Evolutionary conservation across 768 basidiomycete species (phyloP).

Genomic region (Dioszegia aurantiaca): DNA sequence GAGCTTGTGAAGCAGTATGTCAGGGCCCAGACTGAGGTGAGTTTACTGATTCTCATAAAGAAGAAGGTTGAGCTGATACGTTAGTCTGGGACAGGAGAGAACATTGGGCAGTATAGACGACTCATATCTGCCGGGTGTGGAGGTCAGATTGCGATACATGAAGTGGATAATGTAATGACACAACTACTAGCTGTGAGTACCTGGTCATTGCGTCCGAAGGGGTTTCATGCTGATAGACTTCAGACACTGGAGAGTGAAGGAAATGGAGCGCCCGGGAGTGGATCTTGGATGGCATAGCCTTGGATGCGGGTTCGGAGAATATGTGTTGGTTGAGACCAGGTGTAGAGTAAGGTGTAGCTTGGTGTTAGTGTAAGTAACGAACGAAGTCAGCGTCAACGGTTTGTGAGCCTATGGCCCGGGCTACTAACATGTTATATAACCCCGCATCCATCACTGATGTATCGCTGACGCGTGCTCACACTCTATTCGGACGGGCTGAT

Average conservation of each 20-base stretch:
- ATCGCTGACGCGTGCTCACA: too few species aligned
- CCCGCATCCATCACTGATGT: too few species aligned
- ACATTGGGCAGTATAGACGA: slow-evolving; percentile 82
- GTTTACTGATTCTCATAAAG: slow-evolving; percentile 12
- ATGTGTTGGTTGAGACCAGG: too few species aligned
- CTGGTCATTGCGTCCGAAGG: background rate
- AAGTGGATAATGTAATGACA: slow-evolving; percentile 80
- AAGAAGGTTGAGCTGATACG: background rate
- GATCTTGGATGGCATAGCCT: slow-evolving; percentile 8
- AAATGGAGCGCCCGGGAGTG: background rate
- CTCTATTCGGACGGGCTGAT: too few species aligned
- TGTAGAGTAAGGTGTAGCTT: background rate
- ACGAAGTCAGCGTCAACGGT: too few species aligned
- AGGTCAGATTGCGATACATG: slow-evolving; percentile 68
- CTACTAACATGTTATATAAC: too few species aligned
- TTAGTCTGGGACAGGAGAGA: slow-evolving; percentile 74
- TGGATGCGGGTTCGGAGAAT: too few species aligned
- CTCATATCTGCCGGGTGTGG: slow-evolving; percentile 89
- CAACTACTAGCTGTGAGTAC: slow-evolving; percentile 71
- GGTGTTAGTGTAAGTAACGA: background rate
- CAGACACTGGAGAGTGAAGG: slow-evolving; percentile 15
- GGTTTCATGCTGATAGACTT: background rate
- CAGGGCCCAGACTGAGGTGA: slow-evolving; percentile 71
- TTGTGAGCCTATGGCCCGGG: too few species aligned
- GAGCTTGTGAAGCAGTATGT: slow-evolving; percentile 72